phyloP scores from a whole-genome alignment of 2,329 filamentous ascomycete species.

The Calonectria multiphialidica region DNA sequence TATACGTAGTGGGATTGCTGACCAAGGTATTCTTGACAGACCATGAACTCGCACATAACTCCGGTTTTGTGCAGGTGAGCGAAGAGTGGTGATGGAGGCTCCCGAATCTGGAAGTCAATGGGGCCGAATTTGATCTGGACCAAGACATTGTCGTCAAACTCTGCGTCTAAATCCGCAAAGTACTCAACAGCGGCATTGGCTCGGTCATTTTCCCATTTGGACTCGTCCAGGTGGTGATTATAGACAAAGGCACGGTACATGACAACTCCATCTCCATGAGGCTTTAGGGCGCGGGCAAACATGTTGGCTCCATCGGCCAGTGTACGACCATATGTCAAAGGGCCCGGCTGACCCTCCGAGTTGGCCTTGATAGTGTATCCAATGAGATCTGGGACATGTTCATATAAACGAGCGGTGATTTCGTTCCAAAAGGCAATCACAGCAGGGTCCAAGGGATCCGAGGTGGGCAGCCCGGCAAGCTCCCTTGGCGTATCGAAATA shows the following conservation, averaged over 20 bases:
- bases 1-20: not conserved
- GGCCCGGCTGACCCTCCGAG: not conserved
- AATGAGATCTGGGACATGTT: not conserved
- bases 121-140: not conserved
- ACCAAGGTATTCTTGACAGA: not conserved
- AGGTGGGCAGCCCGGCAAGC: not conserved
- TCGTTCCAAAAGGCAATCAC: not conserved
- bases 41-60: not conserved
- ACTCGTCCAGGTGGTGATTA: not conserved
- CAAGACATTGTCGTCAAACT: not conserved
- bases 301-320: not conserved
- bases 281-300: not conserved
- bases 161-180: not conserved
- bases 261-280: not conserved
- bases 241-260: not conserved
- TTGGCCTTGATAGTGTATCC: not conserved
- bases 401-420: not conserved
- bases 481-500: not conserved
- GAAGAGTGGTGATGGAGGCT: not conserved
- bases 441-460: not conserved
- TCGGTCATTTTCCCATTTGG: constrained; percentile 3
- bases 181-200: not conserved
- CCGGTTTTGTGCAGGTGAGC: not conserved
- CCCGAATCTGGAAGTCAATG: not conserved
- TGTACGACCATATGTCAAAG: not conserved